Base-by-base conservation (phyloP, 805 yeast genomes). In the Pichia nanzhaoensis region DNA sequence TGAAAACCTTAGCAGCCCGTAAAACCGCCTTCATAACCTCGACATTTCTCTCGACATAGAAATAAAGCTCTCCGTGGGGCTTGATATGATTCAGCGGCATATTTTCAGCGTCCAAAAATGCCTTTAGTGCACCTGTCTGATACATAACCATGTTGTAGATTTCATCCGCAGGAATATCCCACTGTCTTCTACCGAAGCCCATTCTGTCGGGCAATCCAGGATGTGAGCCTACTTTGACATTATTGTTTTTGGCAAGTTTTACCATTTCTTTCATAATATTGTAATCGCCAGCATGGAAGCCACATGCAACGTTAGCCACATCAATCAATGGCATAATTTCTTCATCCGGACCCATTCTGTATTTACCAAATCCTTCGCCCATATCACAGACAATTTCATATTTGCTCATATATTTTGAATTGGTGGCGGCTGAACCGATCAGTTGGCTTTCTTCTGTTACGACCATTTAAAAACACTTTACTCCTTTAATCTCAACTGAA, bases 281-380 rank as follows among this genome's bases (percentile, higher is more conserved):
- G 41, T 59, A 63, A 49, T 67, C 71, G 16, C 70, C 70, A 31
- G 69, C 71, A 50, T 67, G 71, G 39, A 62, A 66, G 4, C 71
- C 71, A 52, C 71, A 67, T 9, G 71, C 71, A 44, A 67, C 51
- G 45, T 67, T 67, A 7, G 71, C 71, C 7, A 59, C 55, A 49
- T 66, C 68, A 39, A 67, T 66, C 20, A 54, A 50, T 14, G 68
- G 69, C 69, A 67, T 67, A 27, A 67, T 60, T 21, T 67, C 69
- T 17, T 58, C 67, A 51, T 66, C 70, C 5, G 68, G 68, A 0
- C 67, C 70, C 62, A 66, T 59, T 42, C 55, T 63, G 61, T 63
- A 66, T 27, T 56, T 60, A 5, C 70, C 70, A 51, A 53, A 65
- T 0, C 68, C 69, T 52, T 66, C 67, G 3, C 67, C 67, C 66